These are phyloP conservation scores for Sporothrix phasma DNA, from an alignment of 2,329 filamentous ascomycete genomes.

Conservation along the genomic window DNA sequence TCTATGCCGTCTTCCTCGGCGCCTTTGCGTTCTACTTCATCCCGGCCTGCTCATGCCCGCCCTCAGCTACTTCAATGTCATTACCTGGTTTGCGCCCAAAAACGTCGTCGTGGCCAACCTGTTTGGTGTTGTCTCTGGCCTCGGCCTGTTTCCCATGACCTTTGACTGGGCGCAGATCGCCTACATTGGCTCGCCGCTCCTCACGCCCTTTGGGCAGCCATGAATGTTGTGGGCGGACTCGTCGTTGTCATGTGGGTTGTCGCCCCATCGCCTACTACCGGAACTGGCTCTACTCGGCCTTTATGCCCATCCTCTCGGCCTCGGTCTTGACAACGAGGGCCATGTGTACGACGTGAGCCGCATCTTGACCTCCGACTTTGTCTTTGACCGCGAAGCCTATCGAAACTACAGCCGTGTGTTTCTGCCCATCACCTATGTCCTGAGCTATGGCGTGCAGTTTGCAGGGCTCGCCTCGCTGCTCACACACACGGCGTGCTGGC, in stretches of 20 bases:
- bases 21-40: constrained; percentile 78
- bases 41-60: constrained; percentile 71
- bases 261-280: constrained; percentile 73
- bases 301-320: constrained; percentile 77
- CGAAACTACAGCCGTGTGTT: constrained; percentile 75
- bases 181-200: constrained; percentile 72
- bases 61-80: constrained; percentile 77
- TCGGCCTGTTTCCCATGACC: constrained; percentile 74
- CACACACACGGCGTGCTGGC: constrained; percentile 75
- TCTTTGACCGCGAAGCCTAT: constrained; percentile 70
- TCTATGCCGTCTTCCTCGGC: constrained; percentile 59
- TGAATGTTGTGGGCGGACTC: constrained; percentile 73
- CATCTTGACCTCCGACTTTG: constrained; percentile 66
- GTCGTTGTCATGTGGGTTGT: constrained; percentile 78
- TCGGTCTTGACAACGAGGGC: constrained; percentile 76
- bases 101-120: constrained; percentile 80
- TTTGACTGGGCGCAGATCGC: constrained; percentile 91
- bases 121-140: constrained; percentile 75
- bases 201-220: constrained; percentile 81
- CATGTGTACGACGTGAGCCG: constrained; percentile 70
- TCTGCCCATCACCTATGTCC: constrained; percentile 74
- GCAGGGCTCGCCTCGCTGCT: constrained; percentile 69
- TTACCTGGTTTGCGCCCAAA: constrained; percentile 81
- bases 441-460: constrained; percentile 81
- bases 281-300: constrained; percentile 70